These are phyloP conservation scores for Brassica juncea DNA, from an alignment of 345 rosid species.

Conservation along the genomic window DNA sequence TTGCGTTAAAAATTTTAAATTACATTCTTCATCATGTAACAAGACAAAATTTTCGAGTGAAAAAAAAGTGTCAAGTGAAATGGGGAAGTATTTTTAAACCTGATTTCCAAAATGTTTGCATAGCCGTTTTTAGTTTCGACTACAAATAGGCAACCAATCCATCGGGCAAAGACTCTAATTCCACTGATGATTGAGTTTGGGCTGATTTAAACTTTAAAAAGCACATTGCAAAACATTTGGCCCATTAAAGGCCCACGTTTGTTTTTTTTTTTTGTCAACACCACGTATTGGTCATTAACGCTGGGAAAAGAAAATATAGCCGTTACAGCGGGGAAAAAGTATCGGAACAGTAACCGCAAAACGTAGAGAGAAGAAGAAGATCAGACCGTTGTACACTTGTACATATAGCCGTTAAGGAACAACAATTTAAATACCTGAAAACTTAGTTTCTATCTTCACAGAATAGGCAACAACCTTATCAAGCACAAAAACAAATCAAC, in stretches of 20 bases:
- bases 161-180: neutral
- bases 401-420: slow-evolving; percentile 39
- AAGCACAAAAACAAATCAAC: neutral
- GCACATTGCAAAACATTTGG: neutral
- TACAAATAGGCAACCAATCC: neutral
- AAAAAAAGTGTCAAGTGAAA: no score
- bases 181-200: neutral
- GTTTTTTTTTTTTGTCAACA: neutral
- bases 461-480: slow-evolving; percentile 27
- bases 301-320: slow-evolving; percentile 25
- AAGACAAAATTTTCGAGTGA: no score
- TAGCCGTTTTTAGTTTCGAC: neutral
- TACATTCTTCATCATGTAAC: no score
- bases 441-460: slow-evolving; percentile 12
- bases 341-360: slow-evolving; percentile 11
- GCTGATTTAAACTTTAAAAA: neutral
- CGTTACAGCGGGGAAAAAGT: slow-evolving; percentile 20
- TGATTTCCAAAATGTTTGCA: neutral
- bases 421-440: slow-evolving; percentile 48
- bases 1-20: no score
- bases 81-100: no score
- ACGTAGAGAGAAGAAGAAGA: slow-evolving; percentile 34
- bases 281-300: neutral
- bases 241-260: slow-evolving; percentile 19
- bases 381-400: slow-evolving; percentile 68